Base-by-base conservation (phyloP, 2,329 filamentous ascomycete species). In the Penicillium sp. region DNA sequence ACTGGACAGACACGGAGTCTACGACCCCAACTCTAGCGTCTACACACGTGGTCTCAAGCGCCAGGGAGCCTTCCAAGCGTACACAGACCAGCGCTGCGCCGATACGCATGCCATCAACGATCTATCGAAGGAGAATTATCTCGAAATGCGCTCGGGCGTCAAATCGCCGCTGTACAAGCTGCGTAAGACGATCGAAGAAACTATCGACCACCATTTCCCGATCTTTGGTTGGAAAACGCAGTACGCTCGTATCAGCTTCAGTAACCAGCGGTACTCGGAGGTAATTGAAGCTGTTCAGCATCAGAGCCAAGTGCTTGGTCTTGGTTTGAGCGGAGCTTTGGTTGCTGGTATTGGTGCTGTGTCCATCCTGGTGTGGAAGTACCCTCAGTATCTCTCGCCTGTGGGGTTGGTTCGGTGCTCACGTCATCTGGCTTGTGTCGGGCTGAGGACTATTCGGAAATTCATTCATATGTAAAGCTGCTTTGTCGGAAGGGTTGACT, bases 21-120 rank as follows among this genome's bases (percentile, higher is more conserved):
- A 77, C 52, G 62, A 70, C 27, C 29, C 45, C 2, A 47, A 73
- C 21, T 58, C 63, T 6, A 66, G 58, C 37, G 69, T 75, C 21
- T 79, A 83, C 45, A 75, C 75, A 53, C 82, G 81, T 52, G 73
- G 80, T 27, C 63, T 71, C 12, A 70, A 75, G 37, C 70, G 75
- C 19, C 69, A 72, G 27, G 69, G 68, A 4, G 77, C 93, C 0
- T 80, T 99, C 33, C 78, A 83, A 13, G 85, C 88, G 60, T 99
- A 97, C 78, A 90, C 90, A 0, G 76, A 80, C 1, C 79, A 89
- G 52, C 88, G 94, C 4, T 85, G 87, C 4, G 82, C 86, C 0
- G 93, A 99, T 68, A 89, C 92, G 0, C 86, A 93, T 66, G 87
- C 92, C 0, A 97, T 99, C 78, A 96, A 95, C 69, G 90, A 96